Evolutionary conservation across 768 basidiomycete species (phyloP), one percentile per base, ranked within the genome.

Genomic region (Calocera cornea): DNA sequence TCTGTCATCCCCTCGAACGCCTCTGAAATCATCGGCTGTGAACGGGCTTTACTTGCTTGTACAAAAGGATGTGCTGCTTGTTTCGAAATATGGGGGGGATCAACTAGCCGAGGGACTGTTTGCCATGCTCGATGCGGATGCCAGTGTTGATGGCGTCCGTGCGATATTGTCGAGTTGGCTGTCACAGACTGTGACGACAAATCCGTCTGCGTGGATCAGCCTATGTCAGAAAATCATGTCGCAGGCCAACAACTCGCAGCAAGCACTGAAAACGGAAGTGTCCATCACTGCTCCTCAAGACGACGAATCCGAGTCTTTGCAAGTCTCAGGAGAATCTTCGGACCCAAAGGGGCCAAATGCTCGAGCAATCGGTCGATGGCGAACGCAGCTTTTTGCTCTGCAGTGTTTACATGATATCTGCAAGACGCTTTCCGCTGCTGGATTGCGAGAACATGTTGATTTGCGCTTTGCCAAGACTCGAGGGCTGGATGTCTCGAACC

Each of bases 181-280:
- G 7, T 86, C 89, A 70, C 97, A 99, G 76, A 98, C 97, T 0
- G 95, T 92, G 0, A 82, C 90, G 22, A 85, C 90, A 67, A 91
- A 94, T 69, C 95, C 97, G 0, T 93, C 90, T 0, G 97, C 95
- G 0, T 99, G 97, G 97, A 97, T 99, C 67, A 94, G 95, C 73
- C 82, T 98, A 1, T 98, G 95, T 72, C 95, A 97, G 76, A 82
- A 93, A 29, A 98, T 99, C 74, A 97, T 99, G 93, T 87, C 91
- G 5, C 83, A 91, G 11, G 95, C 93, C 12, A 93, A 92, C 2
- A 91, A 90, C 0, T 86, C 88, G 1, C 90, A 89, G 72, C 87
- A 86, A 72, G 84, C 83, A 54, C 66, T 29, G 27, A 27, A 44
- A 16, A 82, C 83, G 0, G 86, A 90, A 68, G 85, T 86, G 2